phyloP scores from a whole-genome alignment of 139 green algal species.

The Picochlorum sp. region DNA sequence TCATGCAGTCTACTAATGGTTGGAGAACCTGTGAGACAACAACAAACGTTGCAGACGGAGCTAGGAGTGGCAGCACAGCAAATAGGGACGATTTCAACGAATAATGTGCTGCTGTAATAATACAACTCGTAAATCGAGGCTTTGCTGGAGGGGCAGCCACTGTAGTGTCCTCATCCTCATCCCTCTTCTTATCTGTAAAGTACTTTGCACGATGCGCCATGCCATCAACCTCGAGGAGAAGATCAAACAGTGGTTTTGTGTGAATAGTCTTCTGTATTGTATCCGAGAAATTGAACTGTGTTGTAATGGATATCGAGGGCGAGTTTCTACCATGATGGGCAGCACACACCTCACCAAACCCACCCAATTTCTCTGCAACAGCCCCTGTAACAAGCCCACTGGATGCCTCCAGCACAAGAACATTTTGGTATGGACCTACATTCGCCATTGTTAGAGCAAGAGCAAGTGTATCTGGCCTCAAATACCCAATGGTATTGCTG shows the following conservation, averaged over 20 bases:
- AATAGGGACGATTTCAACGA: conserved; percentile 37
- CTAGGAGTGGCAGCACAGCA: conserved; percentile 57
- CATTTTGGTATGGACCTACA: conserved; percentile 43
- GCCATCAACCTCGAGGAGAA: conserved; percentile 12
- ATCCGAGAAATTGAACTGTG: conserved; percentile 42
- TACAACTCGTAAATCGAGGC: conserved; percentile 50
- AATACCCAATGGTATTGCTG: conserved; percentile 39
- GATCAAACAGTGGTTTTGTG: conserved; percentile 22
- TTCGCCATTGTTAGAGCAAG: conserved; percentile 68
- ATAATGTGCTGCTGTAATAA: conserved; percentile 43
- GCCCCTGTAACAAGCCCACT: conserved; percentile 56
- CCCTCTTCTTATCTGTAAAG: too few species aligned
- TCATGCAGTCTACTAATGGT: conserved; percentile 57
- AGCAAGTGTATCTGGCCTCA: conserved; percentile 64
- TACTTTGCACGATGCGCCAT: neutral
- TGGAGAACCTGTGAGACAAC: conserved; percentile 50
- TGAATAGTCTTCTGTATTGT: conserved; percentile 22
- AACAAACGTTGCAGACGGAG: conserved; percentile 59
- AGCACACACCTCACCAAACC: conserved; percentile 43
- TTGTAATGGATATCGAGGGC: conserved; percentile 13
- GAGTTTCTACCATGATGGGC: conserved; percentile 24
- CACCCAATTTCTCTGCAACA: conserved; percentile 65
- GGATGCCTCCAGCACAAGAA: conserved; percentile 67
- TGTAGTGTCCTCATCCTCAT: too few species aligned
- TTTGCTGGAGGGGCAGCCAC: conserved; percentile 3